phyloP scores from a whole-genome alignment of 345 rosid genomes.

The Moricandia moricandioides region DNA sequence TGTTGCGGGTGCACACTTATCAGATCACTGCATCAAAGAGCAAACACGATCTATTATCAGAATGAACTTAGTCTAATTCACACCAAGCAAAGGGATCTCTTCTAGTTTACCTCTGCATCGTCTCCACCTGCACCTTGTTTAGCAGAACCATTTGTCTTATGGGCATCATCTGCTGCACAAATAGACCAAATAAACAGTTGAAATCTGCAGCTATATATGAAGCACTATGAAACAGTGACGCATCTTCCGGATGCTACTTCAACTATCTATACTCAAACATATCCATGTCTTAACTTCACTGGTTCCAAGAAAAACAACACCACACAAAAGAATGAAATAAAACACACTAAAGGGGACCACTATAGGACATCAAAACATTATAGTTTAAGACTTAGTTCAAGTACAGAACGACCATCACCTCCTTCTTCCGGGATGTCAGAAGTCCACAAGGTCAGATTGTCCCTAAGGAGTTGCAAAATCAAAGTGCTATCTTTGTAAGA shows the following conservation, averaged over 20 bases:
- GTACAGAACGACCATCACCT: constrained; percentile 37
- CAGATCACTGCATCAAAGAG: constrained; percentile 25
- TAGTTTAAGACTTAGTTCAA: constrained; percentile 1
- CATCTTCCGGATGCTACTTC: background rate
- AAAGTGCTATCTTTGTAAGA: constrained; percentile 78
- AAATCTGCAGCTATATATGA: background rate
- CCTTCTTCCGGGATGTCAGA: constrained; percentile 72
- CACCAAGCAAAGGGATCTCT: background rate
- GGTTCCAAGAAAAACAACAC: background rate
- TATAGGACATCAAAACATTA: background rate
- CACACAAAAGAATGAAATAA: background rate
- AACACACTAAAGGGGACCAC: background rate
- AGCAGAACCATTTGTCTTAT: constrained; percentile 44
- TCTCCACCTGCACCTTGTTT: constrained; percentile 46
- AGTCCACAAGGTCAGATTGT: constrained; percentile 76
- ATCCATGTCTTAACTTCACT: background rate
- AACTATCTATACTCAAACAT: constrained; percentile 12
- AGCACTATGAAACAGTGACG: background rate
- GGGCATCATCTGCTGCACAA: constrained; percentile 43
- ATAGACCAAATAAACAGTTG: background rate
- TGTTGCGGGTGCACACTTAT: constrained; percentile 24
- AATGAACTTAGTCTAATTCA: background rate
- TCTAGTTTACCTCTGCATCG: constrained; percentile 34
- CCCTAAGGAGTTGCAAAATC: constrained; percentile 74
- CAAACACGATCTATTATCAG: constrained; percentile 12